Percentiles rank a stretch among this genome's conserved stretches.
These are phyloP conservation scores for Pseudogymnoascus sp. DNA, from an alignment of 2,329 filamentous ascomycete species.

Conservation along the genomic window DNA sequence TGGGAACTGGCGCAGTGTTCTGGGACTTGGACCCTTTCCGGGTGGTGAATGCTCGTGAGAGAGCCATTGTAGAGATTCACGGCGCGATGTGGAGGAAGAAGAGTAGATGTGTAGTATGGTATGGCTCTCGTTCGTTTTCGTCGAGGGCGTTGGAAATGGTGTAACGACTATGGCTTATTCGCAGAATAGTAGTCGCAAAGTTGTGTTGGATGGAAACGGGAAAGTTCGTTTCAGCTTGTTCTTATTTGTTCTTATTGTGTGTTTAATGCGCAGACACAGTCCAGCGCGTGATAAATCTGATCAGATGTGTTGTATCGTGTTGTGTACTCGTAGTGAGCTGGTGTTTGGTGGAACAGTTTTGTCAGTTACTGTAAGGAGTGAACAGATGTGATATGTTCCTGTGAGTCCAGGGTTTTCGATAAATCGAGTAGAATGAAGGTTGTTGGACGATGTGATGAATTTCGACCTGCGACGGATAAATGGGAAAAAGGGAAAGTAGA, in stretches of 20 bases:
- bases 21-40: slow-evolving; percentile 43
- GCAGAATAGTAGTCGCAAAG: no score
- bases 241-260: neutral
- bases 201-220: neutral
- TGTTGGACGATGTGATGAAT: neutral
- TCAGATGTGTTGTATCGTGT: slow-evolving; percentile 1
- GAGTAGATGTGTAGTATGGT: neutral
- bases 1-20: slow-evolving; percentile 14
- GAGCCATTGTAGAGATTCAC: slow-evolving; percentile 36
- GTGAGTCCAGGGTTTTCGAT: neutral
- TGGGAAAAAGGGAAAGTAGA: neutral
- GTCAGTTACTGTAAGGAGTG: slow-evolving; percentile 1
- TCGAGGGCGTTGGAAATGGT: no score
- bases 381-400: neutral
- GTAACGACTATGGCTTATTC: no score
- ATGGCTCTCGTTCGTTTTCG: no score
- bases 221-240: neutral
- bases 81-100: neutral
- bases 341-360: neutral
- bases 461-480: slow-evolving; percentile 8
- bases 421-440: neutral
- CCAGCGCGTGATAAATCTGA: slow-evolving; percentile 1
- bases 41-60: slow-evolving; percentile 67
- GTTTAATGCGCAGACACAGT: slow-evolving; percentile 4
- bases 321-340: slow-evolving; percentile 8